Conservation (phyloP, 257 asterid species). For the Scutellaria minor region DNA sequence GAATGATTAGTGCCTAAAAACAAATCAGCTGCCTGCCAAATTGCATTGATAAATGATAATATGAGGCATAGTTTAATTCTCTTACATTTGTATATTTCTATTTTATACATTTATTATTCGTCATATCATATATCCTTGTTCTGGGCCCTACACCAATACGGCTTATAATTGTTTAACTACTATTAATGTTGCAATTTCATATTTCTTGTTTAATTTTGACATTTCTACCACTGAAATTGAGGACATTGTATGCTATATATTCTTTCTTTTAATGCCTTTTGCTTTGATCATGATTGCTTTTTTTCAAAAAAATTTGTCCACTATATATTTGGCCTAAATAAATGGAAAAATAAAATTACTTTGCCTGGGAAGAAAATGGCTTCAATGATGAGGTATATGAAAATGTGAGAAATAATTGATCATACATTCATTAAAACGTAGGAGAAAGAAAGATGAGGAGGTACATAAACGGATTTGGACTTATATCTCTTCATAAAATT, state of each 20-base stretch:
- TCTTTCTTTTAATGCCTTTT: too few relatives aligned
- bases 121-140: too few relatives aligned
- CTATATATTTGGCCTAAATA: background rate
- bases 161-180: too few relatives aligned
- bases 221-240: too few relatives aligned
- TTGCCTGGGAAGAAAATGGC: background rate
- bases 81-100: background rate
- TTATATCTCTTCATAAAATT: too few relatives aligned
- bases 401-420: background rate
- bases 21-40: background rate
- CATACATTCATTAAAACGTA: background rate
- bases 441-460: too few relatives aligned
- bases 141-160: too few relatives aligned
- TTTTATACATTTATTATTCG: too few relatives aligned
- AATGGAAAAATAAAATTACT: background rate
- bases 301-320: background rate
- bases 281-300: too few relatives aligned
- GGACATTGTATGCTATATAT: too few relatives aligned
- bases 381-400: background rate
- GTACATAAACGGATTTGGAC: too few relatives aligned
- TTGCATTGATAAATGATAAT: too few relatives aligned
- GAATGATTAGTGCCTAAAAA: conserved; percentile 12
- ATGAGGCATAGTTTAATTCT: background rate
- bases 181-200: conserved; percentile 1
- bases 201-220: background rate